Evolutionary conservation across 1,284 basidiomycete species (phyloP).

Genomic region (Rhodotorula sp.): DNA sequence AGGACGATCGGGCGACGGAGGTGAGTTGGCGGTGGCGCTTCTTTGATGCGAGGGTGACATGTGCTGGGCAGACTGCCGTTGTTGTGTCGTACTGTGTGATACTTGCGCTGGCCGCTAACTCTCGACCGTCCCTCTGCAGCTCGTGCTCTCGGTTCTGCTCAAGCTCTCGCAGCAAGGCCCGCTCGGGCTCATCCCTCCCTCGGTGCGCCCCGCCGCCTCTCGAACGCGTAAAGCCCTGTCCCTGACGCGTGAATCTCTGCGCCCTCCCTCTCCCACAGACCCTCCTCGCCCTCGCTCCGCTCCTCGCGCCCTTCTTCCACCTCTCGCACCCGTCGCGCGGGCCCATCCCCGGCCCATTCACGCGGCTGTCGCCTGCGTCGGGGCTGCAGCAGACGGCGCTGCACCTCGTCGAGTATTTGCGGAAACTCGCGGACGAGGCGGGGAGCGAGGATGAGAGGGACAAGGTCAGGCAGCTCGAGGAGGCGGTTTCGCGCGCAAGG

Average conservation of each 20-base stretch:
- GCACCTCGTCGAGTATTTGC: slow-evolving; percentile 55
- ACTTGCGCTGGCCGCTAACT: no score
- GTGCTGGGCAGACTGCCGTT: no score
- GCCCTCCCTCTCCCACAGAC: slow-evolving; percentile 51
- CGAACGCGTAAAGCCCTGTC: not conserved
- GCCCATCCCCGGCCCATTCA: slow-evolving; percentile 48
- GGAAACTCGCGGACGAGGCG: slow-evolving; percentile 41
- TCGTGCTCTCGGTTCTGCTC: slow-evolving; percentile 30
- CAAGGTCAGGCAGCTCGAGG: no score
- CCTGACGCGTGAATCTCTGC: slow-evolving; percentile 20
- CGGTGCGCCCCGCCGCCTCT: not conserved
- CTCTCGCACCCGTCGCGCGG: slow-evolving; percentile 62
- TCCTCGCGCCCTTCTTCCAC: slow-evolving; percentile 73
- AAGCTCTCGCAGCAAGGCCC: slow-evolving; percentile 31
- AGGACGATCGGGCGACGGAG: slow-evolving; percentile 61
- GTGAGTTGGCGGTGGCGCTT: slow-evolving; percentile 52
- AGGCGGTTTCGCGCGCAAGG: no score
- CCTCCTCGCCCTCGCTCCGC: slow-evolving; percentile 57
- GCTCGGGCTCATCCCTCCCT: slow-evolving; percentile 10
- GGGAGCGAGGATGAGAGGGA: slow-evolving; percentile 39
- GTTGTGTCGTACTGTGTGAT: not conserved
- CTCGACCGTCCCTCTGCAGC: slow-evolving; percentile 41
- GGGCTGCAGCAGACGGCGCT: slow-evolving; percentile 49
- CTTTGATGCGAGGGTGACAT: not conserved
- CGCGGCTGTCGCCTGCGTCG: not conserved